Base-by-base conservation (phyloP, 148 eudicot species). In the Fagopyrum tataricum region DNA sequence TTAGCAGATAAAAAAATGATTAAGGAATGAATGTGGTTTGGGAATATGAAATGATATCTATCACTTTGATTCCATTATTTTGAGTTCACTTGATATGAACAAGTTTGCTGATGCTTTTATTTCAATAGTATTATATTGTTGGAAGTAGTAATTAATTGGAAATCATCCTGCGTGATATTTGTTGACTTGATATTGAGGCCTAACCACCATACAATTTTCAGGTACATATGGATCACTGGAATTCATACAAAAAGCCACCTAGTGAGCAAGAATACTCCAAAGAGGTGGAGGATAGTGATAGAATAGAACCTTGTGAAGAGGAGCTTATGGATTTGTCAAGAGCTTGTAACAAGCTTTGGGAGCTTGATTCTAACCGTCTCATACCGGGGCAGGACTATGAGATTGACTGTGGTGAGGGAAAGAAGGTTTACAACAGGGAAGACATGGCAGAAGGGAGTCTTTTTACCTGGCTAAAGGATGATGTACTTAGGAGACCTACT, bases 331-430 rank as follows among this genome's bases (percentile, higher is more conserved):
- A 95, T 84, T 81, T 91, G 72, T 81, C 83, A 75, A 74, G 58
- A 81, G 99, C 97, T 72, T 89, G 97, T 73, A 84, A 81, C 71
- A 95, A 89, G 85, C 97, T 95, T 71, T 95, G 97, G 99, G 93
- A 91, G 74, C 90, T 95, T 37, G 99, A 95, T 79, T 69, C 75
- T 15, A 95, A 92, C 82, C 97, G 97, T 62, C 83, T 95, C 76
- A 76, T 76, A 67, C 97, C 99, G 5, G 92, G 92, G 5, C 85
- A 81, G 48, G 96, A 95, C 77, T 95, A 95, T 72, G 83, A 90
- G 76, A 89, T 95, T 51, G 97, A 95, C 70, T 83, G 91, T 70
- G 97, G 97, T 23, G 97, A 95, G 74, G 99, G 99, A 6, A 95
- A 90, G 78, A 95, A 89, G 84, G 89, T 85, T 51, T 84, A 87